A percentile compares a stretch with the other conserved stretches of the same genome.
phyloP scores from a whole-genome alignment of 352 stramenopile genomes.

The Globisporangium camurandrum region DNA sequence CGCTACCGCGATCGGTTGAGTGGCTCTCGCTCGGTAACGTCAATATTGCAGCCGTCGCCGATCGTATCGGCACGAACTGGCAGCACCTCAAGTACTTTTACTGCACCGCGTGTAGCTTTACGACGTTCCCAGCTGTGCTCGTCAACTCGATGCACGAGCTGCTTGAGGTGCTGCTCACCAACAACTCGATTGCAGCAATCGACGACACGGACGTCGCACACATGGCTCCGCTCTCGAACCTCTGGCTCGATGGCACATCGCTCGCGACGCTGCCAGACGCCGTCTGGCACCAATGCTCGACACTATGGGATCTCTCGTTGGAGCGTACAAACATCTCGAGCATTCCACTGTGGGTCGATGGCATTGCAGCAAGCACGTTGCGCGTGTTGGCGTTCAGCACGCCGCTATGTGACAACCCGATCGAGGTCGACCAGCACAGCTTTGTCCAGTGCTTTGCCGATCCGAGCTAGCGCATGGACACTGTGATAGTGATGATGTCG shows the following conservation, averaged over 20 bases:
- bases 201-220: background rate
- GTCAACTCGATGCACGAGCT: background rate
- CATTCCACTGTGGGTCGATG: slow-evolving; percentile 1
- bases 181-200: background rate
- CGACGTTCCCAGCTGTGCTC: background rate
- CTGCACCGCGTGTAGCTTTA: background rate
- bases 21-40: slow-evolving; percentile 1
- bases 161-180: slow-evolving; percentile 1
- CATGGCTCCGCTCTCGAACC: background rate
- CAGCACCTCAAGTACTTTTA: slow-evolving; percentile 8
- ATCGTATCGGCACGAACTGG: slow-evolving; percentile 1
- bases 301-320: background rate
- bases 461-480: no score
- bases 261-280: slow-evolving; percentile 1
- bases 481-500: no score
- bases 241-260: slow-evolving; percentile 1
- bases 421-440: background rate
- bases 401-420: background rate
- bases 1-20: background rate
- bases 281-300: background rate
- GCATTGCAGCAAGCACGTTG: background rate
- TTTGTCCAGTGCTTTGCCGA: background rate
- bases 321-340: slow-evolving; percentile 2
- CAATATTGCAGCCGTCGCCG: background rate
- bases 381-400: slow-evolving; percentile 1